Base-by-base conservation (phyloP, 2,329 filamentous ascomycete species). In the Mycosphaerella sp. region DNA sequence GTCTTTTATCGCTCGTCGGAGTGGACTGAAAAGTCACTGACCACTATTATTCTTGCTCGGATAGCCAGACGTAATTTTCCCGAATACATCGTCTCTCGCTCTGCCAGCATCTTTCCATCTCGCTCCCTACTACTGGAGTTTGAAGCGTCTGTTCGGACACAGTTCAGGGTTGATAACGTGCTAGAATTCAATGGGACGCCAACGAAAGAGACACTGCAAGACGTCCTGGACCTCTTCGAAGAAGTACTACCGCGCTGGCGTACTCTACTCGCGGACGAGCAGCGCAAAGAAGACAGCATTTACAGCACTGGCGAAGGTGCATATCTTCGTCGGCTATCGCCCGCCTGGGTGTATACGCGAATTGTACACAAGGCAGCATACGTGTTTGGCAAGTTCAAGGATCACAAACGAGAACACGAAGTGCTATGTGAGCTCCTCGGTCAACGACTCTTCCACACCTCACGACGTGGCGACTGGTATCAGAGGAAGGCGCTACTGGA, bases 21-120 rank as follows among this genome's bases (percentile, higher is more conserved):
- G 66, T 98, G 93, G 93, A 95, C 90, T 0, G 91, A 97, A 62
- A 97, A 95, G 68, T 96, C 91, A 1, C 74, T 98, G 12, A 97
- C 89, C 1, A 91, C 90, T 0, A 91, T 97, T 48, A 95, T 98
- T 40, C 77, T 98, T 4, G 88, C 93, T 6, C 90, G 91, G 57
- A 95, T 95, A 51, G 87, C 90, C 1, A 80, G 83, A 39, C 79
- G 88, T 32, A 93, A 90, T 65, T 98, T 96, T 58, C 90, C 91
- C 0, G 76, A 85, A 2, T 98, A 95, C 64, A 80, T 97, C 17
- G 90, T 97, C 4, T 95, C 86, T 53, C 82, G 93, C 30, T 95
- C 89, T 0, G 81, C 85, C 21, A 94, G 89, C 51, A 95, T 98
- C 2, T 98, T 98, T 63, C 69, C 82, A 0, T 88, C 88, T 0